These are phyloP conservation scores for Zea luxurians DNA, from an alignment of 176 grass and related monocot species.

Conservation along the genomic window DNA sequence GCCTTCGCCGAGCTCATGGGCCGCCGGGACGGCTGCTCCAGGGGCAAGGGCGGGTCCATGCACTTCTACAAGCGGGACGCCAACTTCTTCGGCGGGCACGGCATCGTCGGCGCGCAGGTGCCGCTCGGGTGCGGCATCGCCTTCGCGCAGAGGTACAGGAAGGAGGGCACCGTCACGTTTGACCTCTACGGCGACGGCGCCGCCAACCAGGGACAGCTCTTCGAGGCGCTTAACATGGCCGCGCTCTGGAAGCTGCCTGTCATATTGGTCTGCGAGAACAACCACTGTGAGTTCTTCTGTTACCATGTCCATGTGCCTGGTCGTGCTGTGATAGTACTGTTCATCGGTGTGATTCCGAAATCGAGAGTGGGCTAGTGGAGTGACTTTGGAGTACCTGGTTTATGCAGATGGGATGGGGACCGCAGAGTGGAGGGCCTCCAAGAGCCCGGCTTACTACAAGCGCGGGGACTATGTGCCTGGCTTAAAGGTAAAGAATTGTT, in stretches of 20 bases:
- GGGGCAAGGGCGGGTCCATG: conserved; percentile 87
- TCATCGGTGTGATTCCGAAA: neutral
- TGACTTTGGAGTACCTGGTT: neutral
- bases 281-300: conserved; percentile 63
- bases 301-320: neutral
- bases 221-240: conserved; percentile 95
- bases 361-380: neutral
- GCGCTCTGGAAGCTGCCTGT: conserved; percentile 87
- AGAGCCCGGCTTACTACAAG: conserved; percentile 84
- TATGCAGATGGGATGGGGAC: conserved; percentile 94
- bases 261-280: conserved; percentile 95
- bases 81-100: conserved; percentile 77
- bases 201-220: conserved; percentile 92
- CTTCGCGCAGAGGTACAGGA: conserved; percentile 79
- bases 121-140: conserved; percentile 76
- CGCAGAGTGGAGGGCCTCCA: conserved; percentile 82
- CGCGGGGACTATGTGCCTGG: conserved; percentile 96
- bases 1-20: conserved; percentile 94
- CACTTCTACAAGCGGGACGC: conserved; percentile 89
- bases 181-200: conserved; percentile 80
- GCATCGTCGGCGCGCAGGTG: conserved; percentile 87
- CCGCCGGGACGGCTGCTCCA: conserved; percentile 59
- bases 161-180: conserved; percentile 75
- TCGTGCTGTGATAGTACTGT: neutral
- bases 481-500: conserved; percentile 50